Conservation (phyloP, 257 asterid species). For the Lycium ferocissimum region DNA sequence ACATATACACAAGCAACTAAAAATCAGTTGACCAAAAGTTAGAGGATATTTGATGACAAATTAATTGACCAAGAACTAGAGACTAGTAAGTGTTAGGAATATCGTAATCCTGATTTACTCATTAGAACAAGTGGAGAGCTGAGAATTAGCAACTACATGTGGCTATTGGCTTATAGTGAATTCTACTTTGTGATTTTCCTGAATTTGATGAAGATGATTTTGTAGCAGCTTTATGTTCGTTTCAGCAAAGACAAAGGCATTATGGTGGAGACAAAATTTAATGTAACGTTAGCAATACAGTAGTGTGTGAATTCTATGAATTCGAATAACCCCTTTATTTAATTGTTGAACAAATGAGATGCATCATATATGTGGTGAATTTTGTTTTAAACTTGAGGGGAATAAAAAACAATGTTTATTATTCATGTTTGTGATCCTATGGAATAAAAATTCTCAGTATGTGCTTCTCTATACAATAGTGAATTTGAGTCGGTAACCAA, state of each 20-base stretch:
- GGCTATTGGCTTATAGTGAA: slow-evolving; percentile 48
- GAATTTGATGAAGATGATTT: slow-evolving; percentile 40
- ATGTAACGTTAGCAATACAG: too few species aligned
- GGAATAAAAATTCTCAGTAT: too few species aligned
- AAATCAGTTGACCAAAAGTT: slow-evolving; percentile 35
- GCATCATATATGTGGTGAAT: too few species aligned
- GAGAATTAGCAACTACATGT: slow-evolving; percentile 45
- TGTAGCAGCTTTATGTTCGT: slow-evolving; percentile 20
- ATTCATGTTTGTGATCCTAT: too few species aligned
- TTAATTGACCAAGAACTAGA: slow-evolving; percentile 22
- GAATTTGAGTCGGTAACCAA: too few species aligned
- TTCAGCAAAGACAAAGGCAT: slow-evolving; percentile 35
- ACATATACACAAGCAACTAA: slow-evolving; percentile 37
- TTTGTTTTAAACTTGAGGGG: too few species aligned
- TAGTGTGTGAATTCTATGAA: too few species aligned
- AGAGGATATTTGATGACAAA: slow-evolving; percentile 22
- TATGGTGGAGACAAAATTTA: slow-evolving; percentile 27
- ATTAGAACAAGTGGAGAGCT: slow-evolving; percentile 44
- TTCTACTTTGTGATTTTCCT: slow-evolving; percentile 36
- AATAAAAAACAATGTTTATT: too few species aligned
- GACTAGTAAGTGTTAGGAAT: slow-evolving; percentile 17
- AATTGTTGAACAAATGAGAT: too few species aligned
- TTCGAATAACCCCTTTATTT: too few species aligned
- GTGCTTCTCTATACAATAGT: too few species aligned
- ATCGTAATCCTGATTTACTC: slow-evolving; percentile 40